Evolutionary conservation across 2,329 filamentous ascomycete species (phyloP).

Genomic region (Diaporthe velutina): DNA sequence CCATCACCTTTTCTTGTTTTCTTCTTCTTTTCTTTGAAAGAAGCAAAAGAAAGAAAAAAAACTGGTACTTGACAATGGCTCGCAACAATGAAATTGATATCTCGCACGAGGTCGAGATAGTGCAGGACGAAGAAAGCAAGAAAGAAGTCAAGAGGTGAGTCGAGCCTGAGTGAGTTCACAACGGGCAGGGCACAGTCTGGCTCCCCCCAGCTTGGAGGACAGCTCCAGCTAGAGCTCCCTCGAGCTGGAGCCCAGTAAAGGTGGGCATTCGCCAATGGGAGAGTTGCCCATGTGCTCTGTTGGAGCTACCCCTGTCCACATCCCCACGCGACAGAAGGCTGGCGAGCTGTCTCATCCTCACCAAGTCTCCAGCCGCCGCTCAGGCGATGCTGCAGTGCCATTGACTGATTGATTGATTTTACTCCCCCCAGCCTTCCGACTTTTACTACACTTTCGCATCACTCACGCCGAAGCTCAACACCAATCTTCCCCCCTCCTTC

Average conservation of each 20-base stretch:
- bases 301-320: conserved; percentile 25
- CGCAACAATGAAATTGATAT: neutral
- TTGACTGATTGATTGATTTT: neutral
- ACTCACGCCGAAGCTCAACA: neutral
- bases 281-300: conserved; percentile 17
- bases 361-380: neutral
- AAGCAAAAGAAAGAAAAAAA: neutral
- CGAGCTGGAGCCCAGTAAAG: no score
- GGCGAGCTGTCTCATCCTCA: neutral
- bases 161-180: neutral
- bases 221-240: neutral
- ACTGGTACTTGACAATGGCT: neutral
- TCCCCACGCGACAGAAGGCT: neutral
- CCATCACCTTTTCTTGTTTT: no score
- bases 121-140: neutral
- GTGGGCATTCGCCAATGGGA: conserved; percentile 13
- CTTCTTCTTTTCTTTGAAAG: no score
- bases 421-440: conserved; percentile 18
- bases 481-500: neutral
- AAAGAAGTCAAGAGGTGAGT: neutral
- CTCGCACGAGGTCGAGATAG: neutral
- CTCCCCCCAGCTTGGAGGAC: neutral
- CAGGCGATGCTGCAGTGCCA: conserved; percentile 1
- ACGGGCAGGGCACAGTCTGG: neutral
- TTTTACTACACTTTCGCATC: conserved; percentile 8